Conservation (phyloP, 2,329 filamentous ascomycete species). For the Nigrograna mackinnonii region DNA sequence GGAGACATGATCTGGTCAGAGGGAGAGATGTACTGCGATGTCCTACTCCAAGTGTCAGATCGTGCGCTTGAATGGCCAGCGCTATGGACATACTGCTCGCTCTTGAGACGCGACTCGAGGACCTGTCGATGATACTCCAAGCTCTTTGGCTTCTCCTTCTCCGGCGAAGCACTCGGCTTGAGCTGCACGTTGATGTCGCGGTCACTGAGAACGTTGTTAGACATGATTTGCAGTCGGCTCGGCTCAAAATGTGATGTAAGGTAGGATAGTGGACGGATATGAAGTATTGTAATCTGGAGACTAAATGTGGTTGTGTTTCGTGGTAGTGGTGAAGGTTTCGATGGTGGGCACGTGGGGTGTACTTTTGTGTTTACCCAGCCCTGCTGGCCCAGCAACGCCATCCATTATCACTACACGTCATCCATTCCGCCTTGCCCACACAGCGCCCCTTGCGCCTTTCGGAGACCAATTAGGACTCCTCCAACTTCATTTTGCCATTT, state of each 20-base stretch:
- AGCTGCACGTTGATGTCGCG: slow-evolving; percentile 66
- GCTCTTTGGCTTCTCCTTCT: slow-evolving; percentile 45
- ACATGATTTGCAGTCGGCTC: slow-evolving; percentile 48
- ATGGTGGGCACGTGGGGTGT: too few species aligned
- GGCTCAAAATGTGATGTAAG: background rate
- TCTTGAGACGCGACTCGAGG: slow-evolving; percentile 71
- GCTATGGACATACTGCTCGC: slow-evolving; percentile 60
- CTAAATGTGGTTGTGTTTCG: background rate
- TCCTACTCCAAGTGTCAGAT: slow-evolving; percentile 36
- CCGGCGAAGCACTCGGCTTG: slow-evolving; percentile 24
- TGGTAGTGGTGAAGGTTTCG: background rate
- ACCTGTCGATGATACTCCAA: slow-evolving; percentile 79
- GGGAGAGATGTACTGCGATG: slow-evolving; percentile 72
- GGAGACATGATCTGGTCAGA: slow-evolving; percentile 91
- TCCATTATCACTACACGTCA: too few species aligned
- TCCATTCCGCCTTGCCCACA: too few species aligned
- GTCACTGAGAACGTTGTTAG: slow-evolving; percentile 62
- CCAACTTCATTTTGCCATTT: too few species aligned
- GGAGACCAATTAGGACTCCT: too few species aligned
- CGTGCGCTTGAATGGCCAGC: background rate
- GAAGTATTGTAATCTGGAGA: background rate
- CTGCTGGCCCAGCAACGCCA: too few species aligned
- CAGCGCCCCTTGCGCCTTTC: too few species aligned
- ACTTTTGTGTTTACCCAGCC: too few species aligned
- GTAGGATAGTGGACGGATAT: background rate